Evolutionary conservation across 129 eudicot genomes (phyloP), one percentile per base, ranked within the genome.

Genomic region (Artemisia argyi): DNA sequence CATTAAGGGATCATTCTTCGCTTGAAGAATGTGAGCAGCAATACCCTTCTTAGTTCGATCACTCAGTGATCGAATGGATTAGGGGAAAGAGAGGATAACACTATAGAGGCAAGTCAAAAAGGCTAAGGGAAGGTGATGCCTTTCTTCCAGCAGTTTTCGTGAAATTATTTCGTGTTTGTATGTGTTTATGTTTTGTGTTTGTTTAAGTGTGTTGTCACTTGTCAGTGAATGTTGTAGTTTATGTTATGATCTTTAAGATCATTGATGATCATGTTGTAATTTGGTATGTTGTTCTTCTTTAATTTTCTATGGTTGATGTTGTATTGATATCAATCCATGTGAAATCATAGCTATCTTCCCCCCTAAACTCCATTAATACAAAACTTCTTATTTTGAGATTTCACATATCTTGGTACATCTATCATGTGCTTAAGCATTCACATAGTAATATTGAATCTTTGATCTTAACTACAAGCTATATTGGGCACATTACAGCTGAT

Each of bases 41-140:
- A 22, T 46, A 53, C 78, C 75, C 77, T 17, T 42, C 26, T 64
- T 72, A 64, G 28, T 32, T 57, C n/a, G 68, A 77, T 60, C 68
- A 4, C 61, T 50, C 65, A 11, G 44, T 76, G 78, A 54, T 48
- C 55, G 18, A 68, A 79, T 74, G 84, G 85, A 71, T 78, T 70
- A 44, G 61, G 53, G 47, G 49, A 26, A 71, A 63, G 44, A 53
- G 72, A 20, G 72, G 73, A 47, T 63, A 65, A 62, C 59, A 73
- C 18, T 52, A 69, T 39, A 76, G 79, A 79, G 97, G 97, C 95
- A 91, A 91, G 95, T 91, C 95, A 87, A 68, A 35, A 73, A 81
- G 97, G 97, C 97, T 83, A 85, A 87, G 95, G 97, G 97, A 85
- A 91, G 97, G 97, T 79, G 26, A 91, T 24, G 97, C 97, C 97